A percentile compares a stretch with the other conserved stretches of the same genome.
Evolutionary conservation across 495 filamentous ascomycete species (phyloP).

Genomic region (Thozetella sp.): DNA sequence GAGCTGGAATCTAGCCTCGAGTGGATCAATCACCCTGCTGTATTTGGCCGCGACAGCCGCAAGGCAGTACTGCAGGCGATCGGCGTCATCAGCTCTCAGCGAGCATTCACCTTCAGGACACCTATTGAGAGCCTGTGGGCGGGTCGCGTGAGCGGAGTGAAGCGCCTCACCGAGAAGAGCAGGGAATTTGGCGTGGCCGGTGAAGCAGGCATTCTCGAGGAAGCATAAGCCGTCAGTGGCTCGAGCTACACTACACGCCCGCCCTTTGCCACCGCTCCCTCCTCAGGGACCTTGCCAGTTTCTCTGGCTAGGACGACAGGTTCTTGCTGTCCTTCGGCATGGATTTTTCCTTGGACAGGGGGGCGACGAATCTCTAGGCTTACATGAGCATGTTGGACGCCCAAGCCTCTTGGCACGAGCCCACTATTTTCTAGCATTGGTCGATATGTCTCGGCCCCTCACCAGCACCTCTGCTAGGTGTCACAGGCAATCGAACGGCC

Average conservation of each 20-base stretch:
- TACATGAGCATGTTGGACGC: no score
- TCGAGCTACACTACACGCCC: neutral
- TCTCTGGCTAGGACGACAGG: no score
- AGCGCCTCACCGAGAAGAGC: conserved; percentile 73
- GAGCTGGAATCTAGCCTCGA: conserved; percentile 94
- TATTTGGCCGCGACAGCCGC: conserved; percentile 91
- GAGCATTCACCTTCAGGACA: conserved; percentile 92
- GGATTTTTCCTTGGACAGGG: no score
- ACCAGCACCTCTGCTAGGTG: no score
- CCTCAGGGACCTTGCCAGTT: no score
- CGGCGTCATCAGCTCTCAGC: conserved; percentile 91
- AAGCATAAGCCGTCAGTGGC: conserved; percentile 43
- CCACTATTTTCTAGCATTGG: no score
- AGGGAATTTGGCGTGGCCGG: conserved; percentile 89
- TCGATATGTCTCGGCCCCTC: no score
- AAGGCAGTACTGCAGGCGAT: conserved; percentile 97
- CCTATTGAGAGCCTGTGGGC: conserved; percentile 86
- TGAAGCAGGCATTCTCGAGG: conserved; percentile 75
- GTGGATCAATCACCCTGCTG: conserved; percentile 97
- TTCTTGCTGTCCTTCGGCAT: no score
- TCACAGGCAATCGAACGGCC: no score
- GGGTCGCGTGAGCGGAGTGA: conserved; percentile 74
- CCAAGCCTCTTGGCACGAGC: no score
- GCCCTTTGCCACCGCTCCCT: neutral
- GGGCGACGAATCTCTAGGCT: no score